Evolutionary conservation across 768 basidiomycete species (phyloP).

Genomic region (Pilatotrama ljubarskyi): DNA sequence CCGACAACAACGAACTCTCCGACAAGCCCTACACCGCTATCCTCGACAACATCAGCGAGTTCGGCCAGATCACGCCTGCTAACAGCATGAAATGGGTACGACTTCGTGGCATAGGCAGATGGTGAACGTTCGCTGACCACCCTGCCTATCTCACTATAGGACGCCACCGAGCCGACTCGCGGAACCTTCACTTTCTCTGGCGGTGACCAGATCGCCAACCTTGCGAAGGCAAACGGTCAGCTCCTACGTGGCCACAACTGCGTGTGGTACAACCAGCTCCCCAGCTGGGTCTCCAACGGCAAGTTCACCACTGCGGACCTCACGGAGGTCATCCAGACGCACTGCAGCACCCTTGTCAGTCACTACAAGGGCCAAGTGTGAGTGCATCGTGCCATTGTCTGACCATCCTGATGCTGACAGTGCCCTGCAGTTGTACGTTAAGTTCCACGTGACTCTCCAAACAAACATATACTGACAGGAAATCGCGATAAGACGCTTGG

Average conservation of each 20-base stretch:
- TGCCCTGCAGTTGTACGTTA: constrained; percentile 17
- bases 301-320: constrained; percentile 33
- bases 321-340: constrained; percentile 35
- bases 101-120: background rate
- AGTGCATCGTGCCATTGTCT: constrained; percentile 5
- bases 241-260: constrained; percentile 47
- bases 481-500: constrained; percentile 40
- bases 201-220: constrained; percentile 45
- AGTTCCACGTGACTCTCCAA: background rate
- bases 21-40: constrained; percentile 42
- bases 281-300: constrained; percentile 38
- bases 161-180: constrained; percentile 51
- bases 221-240: constrained; percentile 48
- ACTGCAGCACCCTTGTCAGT: constrained; percentile 36
- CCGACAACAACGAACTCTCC: constrained; percentile 47
- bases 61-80: constrained; percentile 49
- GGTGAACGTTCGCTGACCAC: background rate
- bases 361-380: constrained; percentile 43
- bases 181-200: constrained; percentile 47
- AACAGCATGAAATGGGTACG: constrained; percentile 61
- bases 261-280: constrained; percentile 48
- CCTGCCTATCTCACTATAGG: constrained; percentile 34
- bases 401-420: background rate
- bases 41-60: constrained; percentile 41
- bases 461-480: constrained; percentile 12